Conservation (phyloP, 2,329 filamentous ascomycete species). For the Bimuria novae-zelandiae region DNA sequence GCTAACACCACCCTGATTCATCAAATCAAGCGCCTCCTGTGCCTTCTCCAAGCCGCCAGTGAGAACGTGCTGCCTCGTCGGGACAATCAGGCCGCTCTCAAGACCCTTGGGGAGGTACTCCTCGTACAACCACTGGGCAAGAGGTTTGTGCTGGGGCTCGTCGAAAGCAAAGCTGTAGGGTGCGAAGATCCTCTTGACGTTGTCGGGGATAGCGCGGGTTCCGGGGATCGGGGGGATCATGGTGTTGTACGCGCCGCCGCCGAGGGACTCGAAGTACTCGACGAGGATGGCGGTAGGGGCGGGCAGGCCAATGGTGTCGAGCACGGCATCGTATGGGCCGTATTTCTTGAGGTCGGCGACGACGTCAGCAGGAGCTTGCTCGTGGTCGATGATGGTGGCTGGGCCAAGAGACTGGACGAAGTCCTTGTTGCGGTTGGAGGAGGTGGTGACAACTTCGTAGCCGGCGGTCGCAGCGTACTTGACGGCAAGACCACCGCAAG, state of each 20-base stretch:
- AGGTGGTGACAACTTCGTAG: constrained; percentile 43
- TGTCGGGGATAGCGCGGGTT: constrained; percentile 11
- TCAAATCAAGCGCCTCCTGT: constrained; percentile 18
- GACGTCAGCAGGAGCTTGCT: constrained; percentile 17
- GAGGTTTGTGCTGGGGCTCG: constrained; percentile 9
- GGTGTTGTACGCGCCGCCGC: constrained; percentile 18
- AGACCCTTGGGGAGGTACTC: constrained; percentile 23
- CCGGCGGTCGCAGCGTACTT: constrained; percentile 33
- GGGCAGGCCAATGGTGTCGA: constrained; percentile 28
- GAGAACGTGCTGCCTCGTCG: constrained; percentile 19
- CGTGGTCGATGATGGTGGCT: constrained; percentile 31
- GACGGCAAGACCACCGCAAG: constrained; percentile 33
- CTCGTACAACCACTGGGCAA: constrained; percentile 20
- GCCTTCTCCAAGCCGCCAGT: constrained; percentile 21
- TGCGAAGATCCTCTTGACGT: constrained; percentile 21
- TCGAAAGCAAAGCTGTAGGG: constrained; percentile 18
- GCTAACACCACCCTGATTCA: constrained; percentile 28
- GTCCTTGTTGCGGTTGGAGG: constrained; percentile 35
- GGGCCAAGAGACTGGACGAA: constrained; percentile 38
- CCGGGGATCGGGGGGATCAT: constrained; percentile 16
- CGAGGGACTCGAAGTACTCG: constrained; percentile 16
- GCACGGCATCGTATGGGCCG: constrained; percentile 33
- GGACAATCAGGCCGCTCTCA: constrained; percentile 15
- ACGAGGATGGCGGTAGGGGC: constrained; percentile 19
- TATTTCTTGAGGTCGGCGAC: constrained; percentile 21